Evolutionary conservation across 1,139 yeast genomes (phyloP), one percentile per base, ranked within the genome.

Genomic region (Lodderomyces orthopsilosis): DNA sequence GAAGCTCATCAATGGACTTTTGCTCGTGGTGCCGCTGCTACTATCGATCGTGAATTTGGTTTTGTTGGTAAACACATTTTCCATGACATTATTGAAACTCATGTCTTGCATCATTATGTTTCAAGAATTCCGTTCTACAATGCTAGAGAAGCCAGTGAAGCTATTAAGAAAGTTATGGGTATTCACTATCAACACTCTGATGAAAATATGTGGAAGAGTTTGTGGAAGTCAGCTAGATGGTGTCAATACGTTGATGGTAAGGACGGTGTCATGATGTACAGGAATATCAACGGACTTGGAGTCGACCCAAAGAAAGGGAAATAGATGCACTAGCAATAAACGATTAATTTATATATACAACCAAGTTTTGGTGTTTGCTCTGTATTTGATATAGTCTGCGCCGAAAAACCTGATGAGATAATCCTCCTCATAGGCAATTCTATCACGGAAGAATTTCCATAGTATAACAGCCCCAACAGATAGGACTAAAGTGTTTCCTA

Each of bases 401-500:
- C 89, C 90, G 61, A 91, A 93, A 56, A 93, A 91, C 28, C 65
- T 55, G 2, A 80, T 59, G 52, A 93, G 65, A 43, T 70, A 77
- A 38, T 53, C 58, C 57, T 93, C 98, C 62, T 93, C 98, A 57
- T 64, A 79, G 35, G 48, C 57, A 34, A 93, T 88, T 42, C 98
- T 70, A 19, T 65, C 62, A 12, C 62, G 64, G 68, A 93, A 93
- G 58, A 93, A 93, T 28, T 62, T 58, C 79, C 84, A 81, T 14
- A 93, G 66, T 42, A 66, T 59, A 38, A 51, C 51, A 3, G 57
- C 57, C 2, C 75, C 75, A 5, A 55, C 50, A 0, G 46, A 41
- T 10, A 65, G 48, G 3, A 63, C 48, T 1, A 68, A 37, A 35
- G 59, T 44, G 61, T 90, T 93, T 40, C 80, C 66, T 46, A 91